Conservation (phyloP, 2,329 filamentous ascomycete species). For the Acrocalymma vagum region DNA sequence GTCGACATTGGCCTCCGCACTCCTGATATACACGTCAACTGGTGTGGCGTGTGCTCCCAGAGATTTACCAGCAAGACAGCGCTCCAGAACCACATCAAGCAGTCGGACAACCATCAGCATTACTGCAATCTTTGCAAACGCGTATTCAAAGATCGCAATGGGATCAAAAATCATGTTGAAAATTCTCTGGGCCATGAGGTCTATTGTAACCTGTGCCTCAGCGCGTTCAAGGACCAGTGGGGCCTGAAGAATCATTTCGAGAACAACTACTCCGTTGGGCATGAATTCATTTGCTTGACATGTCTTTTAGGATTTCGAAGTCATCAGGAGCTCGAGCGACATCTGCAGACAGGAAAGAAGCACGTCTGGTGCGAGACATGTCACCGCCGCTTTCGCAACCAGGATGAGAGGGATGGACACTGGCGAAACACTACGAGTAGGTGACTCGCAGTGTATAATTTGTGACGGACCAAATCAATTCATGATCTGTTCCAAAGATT, state of each 20-base stretch:
- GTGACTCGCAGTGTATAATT: no score
- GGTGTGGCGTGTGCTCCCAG: constrained; percentile 41
- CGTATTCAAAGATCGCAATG: constrained; percentile 44
- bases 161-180: constrained; percentile 44
- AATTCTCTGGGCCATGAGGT: constrained; percentile 35
- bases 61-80: constrained; percentile 31
- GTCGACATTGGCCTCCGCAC: constrained; percentile 17
- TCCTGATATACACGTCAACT: constrained; percentile 33
- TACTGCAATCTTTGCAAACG: constrained; percentile 47
- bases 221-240: constrained; percentile 42
- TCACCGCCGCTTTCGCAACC: constrained; percentile 33
- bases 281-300: constrained; percentile 36
- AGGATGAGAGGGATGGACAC: constrained; percentile 42
- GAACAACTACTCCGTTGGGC: constrained; percentile 38
- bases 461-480: background rate
- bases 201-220: constrained; percentile 44
- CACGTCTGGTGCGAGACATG: constrained; percentile 42
- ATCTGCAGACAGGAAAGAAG: constrained; percentile 32
- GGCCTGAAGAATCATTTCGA: constrained; percentile 44
- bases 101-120: constrained; percentile 31
- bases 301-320: constrained; percentile 37
- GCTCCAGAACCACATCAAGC: constrained; percentile 36
- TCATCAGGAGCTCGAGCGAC: constrained; percentile 27
- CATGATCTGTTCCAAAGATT: no score
- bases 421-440: constrained; percentile 38